These are phyloP conservation scores for Aspergillus sp. DNA, from an alignment of 2,329 filamentous ascomycete species.

Conservation along the genomic window DNA sequence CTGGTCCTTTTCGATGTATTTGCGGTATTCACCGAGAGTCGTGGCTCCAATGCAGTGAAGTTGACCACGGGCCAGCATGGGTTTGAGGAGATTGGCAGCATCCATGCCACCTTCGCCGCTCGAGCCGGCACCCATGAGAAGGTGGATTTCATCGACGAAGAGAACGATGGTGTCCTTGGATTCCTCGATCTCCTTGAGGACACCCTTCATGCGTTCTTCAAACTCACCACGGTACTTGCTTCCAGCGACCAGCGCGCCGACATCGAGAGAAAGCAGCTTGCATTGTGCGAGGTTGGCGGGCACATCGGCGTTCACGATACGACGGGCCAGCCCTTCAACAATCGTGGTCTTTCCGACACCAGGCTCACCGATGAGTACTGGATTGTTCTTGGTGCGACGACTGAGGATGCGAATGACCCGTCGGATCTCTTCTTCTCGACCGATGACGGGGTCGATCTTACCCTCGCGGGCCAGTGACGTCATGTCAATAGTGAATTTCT, in stretches of 20 bases:
- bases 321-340: conserved; percentile 89
- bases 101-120: conserved; percentile 98
- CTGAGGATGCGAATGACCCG: conserved; percentile 89
- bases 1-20: conserved; percentile 98
- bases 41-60: conserved; percentile 98
- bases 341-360: conserved; percentile 99
- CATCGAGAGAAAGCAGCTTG: conserved; percentile 90
- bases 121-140: conserved; percentile 94
- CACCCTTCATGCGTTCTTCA: conserved; percentile 98
- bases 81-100: conserved; percentile 94
- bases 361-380: conserved; percentile 93
- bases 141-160: conserved; percentile 97
- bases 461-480: conserved; percentile 93
- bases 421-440: conserved; percentile 91
- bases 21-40: conserved; percentile 90
- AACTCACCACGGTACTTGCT: conserved; percentile 99
- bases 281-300: conserved; percentile 92
- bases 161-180: conserved; percentile 96
- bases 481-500: conserved; percentile 99
- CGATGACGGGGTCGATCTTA: conserved; percentile 97
- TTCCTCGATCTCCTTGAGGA: conserved; percentile 92
- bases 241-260: conserved; percentile 90
- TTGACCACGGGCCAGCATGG: conserved; percentile 94
- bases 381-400: conserved; percentile 96
- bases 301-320: conserved; percentile 95